Evolutionary conservation across 352 stramenopile genomes (phyloP), one percentile per base, ranked within the genome.

Genomic region (Phytophthora constricta): DNA sequence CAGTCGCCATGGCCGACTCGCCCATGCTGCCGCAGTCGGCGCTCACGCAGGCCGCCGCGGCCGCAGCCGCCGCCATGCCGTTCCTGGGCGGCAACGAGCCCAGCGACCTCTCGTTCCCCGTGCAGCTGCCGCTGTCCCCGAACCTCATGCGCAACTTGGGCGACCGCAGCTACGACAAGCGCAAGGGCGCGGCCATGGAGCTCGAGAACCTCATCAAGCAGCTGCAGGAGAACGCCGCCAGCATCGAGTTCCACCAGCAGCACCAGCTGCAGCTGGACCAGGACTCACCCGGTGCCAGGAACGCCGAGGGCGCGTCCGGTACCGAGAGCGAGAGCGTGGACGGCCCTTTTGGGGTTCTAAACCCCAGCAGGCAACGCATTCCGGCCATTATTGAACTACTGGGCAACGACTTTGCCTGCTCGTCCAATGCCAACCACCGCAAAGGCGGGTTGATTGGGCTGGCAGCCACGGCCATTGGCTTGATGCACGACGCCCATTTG

Each of bases 391-490:
- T 99, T 49, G 82, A 96, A 25, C 77, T 99, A 41, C 74, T 99
- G 25, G 96, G 95, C 42, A 98, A 98, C 75, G 97, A 99, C 58
- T 99, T 99, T 82, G 97, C 93, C 55, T 98, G 96, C 28, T 99
- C 94, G 11, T 98, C 97, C 62, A 99, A 99, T 81, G 93, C 95
- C 20, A 99, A 99, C 77, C 98, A 99, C 78, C 90, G 97, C 37
- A 99, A 99, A 77, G 98, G 98, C 27, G 98, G 98, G 7, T 84
- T 99, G 13, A 99, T 99, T 68, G 98, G 97, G 0, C 82, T 99
- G 17, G 98, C 98, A 0, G 98, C 97, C 11, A 98, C 95, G 4
- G 96, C 97, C 2, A 99, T 99, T 74, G 98, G 97, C 4, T 84
- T 99, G 27, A 98, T 98, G 89, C 81, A 96, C 70, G 87, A 97